phyloP scores from a whole-genome alignment of 352 stramenopile species.

The Thalassiosira hispida region DNA sequence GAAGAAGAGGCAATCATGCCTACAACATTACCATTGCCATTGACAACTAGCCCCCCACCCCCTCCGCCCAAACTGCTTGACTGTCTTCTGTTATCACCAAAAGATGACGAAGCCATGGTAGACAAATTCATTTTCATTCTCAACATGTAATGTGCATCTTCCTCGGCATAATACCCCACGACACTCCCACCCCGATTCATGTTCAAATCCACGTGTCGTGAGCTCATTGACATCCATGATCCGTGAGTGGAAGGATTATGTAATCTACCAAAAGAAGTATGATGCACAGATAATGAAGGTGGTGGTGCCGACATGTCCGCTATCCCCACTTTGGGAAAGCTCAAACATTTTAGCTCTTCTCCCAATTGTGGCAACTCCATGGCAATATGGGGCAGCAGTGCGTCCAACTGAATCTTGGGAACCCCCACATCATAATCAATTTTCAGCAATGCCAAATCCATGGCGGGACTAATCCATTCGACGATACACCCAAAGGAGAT shows the following conservation, averaged over 20 bases:
- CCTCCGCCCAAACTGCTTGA: background rate
- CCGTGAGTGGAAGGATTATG: background rate
- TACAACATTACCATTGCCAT: constrained; percentile 15
- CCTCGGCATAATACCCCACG: constrained; percentile 12
- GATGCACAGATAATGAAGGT: background rate
- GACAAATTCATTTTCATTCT: constrained; percentile 22
- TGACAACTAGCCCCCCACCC: constrained; percentile 19
- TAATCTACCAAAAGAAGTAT: background rate
- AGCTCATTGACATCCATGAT: background rate
- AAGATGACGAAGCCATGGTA: background rate
- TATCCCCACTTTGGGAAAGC: constrained; percentile 41
- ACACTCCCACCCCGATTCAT: background rate
- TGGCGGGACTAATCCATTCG: constrained; percentile 33
- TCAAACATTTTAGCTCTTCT: constrained; percentile 28
- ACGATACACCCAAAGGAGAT: constrained; percentile 15
- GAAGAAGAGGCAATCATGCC: constrained; percentile 25
- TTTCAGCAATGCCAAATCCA: constrained; percentile 56
- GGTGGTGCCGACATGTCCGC: background rate
- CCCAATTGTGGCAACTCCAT: constrained; percentile 18
- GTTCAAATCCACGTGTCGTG: constrained; percentile 4
- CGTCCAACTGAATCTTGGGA: background rate
- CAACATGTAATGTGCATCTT: constrained; percentile 35
- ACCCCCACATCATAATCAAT: constrained; percentile 1
- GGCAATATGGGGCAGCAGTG: constrained; percentile 3
- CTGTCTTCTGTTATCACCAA: background rate